Percentiles rank a stretch among this genome's conserved stretches.
Evolutionary conservation across 192 early-diverging fungal species (phyloP).

Genomic region (Entomortierella lignicola): DNA sequence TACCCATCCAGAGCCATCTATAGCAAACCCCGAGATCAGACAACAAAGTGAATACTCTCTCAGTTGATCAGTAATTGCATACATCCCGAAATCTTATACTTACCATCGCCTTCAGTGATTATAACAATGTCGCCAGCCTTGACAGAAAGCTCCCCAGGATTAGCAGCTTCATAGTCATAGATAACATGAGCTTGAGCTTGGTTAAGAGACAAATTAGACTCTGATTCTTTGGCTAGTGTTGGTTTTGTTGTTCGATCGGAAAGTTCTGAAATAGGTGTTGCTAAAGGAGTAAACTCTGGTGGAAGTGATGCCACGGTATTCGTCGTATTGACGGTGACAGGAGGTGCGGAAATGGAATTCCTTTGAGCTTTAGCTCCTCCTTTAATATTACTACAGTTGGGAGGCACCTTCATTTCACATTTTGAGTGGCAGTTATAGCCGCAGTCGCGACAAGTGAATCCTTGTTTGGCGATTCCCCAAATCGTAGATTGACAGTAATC

Average conservation of each 20-base stretch:
- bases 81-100: neutral
- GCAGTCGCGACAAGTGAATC: constrained; percentile 73
- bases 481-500: constrained; percentile 79
- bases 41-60: neutral
- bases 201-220: constrained; percentile 14
- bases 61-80: neutral
- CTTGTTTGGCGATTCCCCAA: constrained; percentile 83
- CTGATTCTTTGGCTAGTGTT: neutral
- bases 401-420: constrained; percentile 83
- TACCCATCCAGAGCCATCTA: constrained; percentile 52
- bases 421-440: constrained; percentile 82
- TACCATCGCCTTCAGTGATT: constrained; percentile 67
- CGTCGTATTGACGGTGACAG: constrained; percentile 36
- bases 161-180: constrained; percentile 71
- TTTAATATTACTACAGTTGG: constrained; percentile 69
- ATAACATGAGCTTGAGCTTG: constrained; percentile 57
- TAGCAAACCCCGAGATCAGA: neutral
- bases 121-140: constrained; percentile 65
- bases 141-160: constrained; percentile 66
- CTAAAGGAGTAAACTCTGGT: constrained; percentile 28
- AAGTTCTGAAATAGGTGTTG: constrained; percentile 41
- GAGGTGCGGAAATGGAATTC: constrained; percentile 18
- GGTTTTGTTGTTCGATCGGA: constrained; percentile 12
- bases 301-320: constrained; percentile 38
- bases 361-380: constrained; percentile 60